Conservation (phyloP, 2,329 filamentous ascomycete genomes). For the Tricladium varicosporioides region DNA sequence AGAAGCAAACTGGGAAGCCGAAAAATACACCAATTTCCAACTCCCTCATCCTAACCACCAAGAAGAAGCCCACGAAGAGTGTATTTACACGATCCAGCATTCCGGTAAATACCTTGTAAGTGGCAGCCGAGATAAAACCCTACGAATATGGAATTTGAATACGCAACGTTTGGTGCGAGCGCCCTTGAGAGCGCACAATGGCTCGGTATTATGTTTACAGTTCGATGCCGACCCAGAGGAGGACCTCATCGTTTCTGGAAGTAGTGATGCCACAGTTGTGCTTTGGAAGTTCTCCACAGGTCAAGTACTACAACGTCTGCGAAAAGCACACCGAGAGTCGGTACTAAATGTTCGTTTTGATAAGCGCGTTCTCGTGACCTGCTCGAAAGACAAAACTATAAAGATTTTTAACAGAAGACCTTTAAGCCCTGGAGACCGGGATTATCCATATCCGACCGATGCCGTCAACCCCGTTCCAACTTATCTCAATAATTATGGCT, state of each 20-base stretch:
- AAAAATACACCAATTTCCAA: conserved; percentile 81
- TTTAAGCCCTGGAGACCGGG: conserved; percentile 59
- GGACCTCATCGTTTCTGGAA: conserved; percentile 92
- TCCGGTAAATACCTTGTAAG: conserved; percentile 84
- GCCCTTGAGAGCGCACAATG: conserved; percentile 74
- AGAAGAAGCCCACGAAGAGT: conserved; percentile 84
- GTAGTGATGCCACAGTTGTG: conserved; percentile 87
- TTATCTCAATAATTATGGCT: conserved; percentile 53
- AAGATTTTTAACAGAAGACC: conserved; percentile 87
- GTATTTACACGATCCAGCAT: conserved; percentile 93
- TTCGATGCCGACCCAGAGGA: conserved; percentile 87
- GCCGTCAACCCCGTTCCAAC: conserved; percentile 52
- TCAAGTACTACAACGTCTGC: conserved; percentile 72
- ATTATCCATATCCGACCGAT: conserved; percentile 44
- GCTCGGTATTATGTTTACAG: conserved; percentile 90
- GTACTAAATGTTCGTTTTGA: conserved; percentile 94
- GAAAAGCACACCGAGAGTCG: conserved; percentile 79
- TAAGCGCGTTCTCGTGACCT: conserved; percentile 86
- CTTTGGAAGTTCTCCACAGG: conserved; percentile 94
- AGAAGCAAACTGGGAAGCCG: conserved; percentile 88
- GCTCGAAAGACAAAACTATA: conserved; percentile 95
- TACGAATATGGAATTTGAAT: conserved; percentile 87
- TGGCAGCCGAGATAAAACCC: conserved; percentile 82
- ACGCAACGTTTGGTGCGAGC: conserved; percentile 72
- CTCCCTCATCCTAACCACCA: conserved; percentile 79